Evolutionary conservation across 2,329 filamentous ascomycete genomes (phyloP).

Genomic region (Cadophora sp.): DNA sequence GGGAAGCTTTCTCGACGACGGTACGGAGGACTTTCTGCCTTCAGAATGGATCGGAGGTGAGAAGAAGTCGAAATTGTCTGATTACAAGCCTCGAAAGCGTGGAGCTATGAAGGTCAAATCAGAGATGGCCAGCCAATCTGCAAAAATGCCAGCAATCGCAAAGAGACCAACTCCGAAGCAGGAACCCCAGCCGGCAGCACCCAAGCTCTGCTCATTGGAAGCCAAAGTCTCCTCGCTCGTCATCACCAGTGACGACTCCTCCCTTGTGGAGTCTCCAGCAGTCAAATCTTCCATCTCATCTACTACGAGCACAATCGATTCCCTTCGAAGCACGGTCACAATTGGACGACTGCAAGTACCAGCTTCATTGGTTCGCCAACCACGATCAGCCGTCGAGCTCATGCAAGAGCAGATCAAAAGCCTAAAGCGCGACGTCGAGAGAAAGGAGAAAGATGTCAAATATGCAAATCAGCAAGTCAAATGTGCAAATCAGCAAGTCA

Average conservation of each 20-base stretch:
- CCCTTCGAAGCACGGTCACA: background rate
- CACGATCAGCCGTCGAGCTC: background rate
- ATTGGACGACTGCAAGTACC: slow-evolving; percentile 1
- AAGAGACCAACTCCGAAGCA: background rate
- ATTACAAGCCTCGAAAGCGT: background rate
- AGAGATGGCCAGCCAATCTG: background rate
- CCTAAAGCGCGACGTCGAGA: slow-evolving; percentile 6
- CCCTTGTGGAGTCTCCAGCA: background rate
- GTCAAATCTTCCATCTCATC: too few relatives aligned
- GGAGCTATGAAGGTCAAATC: background rate
- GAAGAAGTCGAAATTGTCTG: background rate
- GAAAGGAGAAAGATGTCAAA: slow-evolving; percentile 17
- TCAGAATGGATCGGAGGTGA: background rate
- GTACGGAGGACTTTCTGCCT: slow-evolving; percentile 18
- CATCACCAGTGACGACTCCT: background rate
- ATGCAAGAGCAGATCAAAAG: slow-evolving; percentile 8
- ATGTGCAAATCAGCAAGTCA: background rate
- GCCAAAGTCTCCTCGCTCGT: background rate
- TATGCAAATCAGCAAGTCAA: slow-evolving; percentile 15
- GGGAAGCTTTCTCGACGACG: slow-evolving; percentile 19
- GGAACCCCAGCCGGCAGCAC: too few relatives aligned
- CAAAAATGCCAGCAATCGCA: background rate
- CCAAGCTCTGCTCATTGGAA: background rate
- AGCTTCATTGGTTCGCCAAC: background rate
- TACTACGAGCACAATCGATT: background rate